Evolutionary conservation across 805 yeast genomes (phyloP).

Genomic region (Starmerella floricola): DNA sequence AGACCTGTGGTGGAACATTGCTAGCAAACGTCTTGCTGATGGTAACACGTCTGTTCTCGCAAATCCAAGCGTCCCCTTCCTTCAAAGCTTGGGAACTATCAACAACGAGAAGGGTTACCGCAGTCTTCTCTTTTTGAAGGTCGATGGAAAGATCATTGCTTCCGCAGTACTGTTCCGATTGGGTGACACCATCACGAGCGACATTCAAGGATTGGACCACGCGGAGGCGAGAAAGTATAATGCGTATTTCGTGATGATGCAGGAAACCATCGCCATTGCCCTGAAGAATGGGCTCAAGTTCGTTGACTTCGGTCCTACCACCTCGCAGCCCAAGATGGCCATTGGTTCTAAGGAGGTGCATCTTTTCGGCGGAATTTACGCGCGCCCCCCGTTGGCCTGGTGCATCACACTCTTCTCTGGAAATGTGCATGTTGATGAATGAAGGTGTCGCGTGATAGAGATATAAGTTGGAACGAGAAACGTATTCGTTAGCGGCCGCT

Average conservation of each 20-base stretch:
- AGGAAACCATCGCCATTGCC: conserved; percentile 34
- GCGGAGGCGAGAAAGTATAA: conserved; percentile 32
- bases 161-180: conserved; percentile 34
- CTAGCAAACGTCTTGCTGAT: conserved; percentile 30
- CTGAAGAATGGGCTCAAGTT: conserved; percentile 31
- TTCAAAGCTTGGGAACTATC: conserved; percentile 27
- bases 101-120: conserved; percentile 26
- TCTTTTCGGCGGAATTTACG: conserved; percentile 31
- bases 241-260: conserved; percentile 40
- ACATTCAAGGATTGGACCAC: conserved; percentile 35
- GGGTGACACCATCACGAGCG: conserved; percentile 37
- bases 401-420: conserved; percentile 21
- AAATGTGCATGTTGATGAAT: conserved; percentile 20
- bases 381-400: conserved; percentile 23
- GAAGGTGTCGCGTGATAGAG: background rate
- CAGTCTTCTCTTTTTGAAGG: conserved; percentile 32
- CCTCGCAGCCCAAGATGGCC: conserved; percentile 34
- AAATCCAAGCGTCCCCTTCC: conserved; percentile 29
- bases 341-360: conserved; percentile 33
- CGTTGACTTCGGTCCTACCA: conserved; percentile 39
- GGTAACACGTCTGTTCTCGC: conserved; percentile 33
- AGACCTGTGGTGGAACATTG: conserved; percentile 33
- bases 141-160: conserved; percentile 31
- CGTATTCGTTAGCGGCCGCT: background rate
- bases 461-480: too few relatives aligned